Conservation (phyloP, 78 protist species). For the Dictyostelium firmibasis region DNA sequence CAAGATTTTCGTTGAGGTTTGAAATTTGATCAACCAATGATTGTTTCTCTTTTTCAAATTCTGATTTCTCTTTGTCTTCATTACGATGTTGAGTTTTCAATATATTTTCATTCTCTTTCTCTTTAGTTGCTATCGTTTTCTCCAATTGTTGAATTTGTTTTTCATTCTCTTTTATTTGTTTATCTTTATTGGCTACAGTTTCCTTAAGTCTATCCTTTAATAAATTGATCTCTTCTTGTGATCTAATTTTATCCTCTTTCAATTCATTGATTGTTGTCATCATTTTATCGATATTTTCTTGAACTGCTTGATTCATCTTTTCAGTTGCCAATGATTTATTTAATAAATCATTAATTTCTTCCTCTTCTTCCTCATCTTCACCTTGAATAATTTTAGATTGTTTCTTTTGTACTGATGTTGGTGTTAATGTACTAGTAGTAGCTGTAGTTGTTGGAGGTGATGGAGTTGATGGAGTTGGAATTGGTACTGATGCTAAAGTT, state of each 20-base stretch:
- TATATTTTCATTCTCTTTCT: constrained; percentile 44
- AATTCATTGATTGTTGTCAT: constrained; percentile 52
- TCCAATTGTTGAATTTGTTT: constrained; percentile 71
- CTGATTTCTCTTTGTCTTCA: constrained; percentile 48
- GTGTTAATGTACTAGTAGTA: not conserved
- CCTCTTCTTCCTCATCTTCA: constrained; percentile 75
- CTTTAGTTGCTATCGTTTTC: constrained; percentile 40
- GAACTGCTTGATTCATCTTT: not conserved
- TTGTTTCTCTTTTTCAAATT: constrained; percentile 61
- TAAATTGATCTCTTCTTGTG: constrained; percentile 37
- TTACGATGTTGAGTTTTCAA: constrained; percentile 39
- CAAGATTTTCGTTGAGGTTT: constrained; percentile 29
- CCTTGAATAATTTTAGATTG: constrained; percentile 36
- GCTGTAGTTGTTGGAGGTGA: not conserved
- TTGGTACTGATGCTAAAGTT: not conserved
- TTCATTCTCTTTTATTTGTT: constrained; percentile 27
- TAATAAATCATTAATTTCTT: constrained; percentile 12
- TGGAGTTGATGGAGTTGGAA: not conserved
- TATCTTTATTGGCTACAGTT: not conserved
- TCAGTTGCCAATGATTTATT: not conserved
- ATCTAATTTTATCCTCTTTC: constrained; percentile 36
- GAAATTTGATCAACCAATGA: constrained; percentile 33
- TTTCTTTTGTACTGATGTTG: not conserved
- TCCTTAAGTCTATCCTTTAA: constrained; percentile 25
- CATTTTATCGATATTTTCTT: constrained; percentile 69